phyloP scores from a whole-genome alignment of 148 eudicot species.

The Rhododendron simsii region DNA sequence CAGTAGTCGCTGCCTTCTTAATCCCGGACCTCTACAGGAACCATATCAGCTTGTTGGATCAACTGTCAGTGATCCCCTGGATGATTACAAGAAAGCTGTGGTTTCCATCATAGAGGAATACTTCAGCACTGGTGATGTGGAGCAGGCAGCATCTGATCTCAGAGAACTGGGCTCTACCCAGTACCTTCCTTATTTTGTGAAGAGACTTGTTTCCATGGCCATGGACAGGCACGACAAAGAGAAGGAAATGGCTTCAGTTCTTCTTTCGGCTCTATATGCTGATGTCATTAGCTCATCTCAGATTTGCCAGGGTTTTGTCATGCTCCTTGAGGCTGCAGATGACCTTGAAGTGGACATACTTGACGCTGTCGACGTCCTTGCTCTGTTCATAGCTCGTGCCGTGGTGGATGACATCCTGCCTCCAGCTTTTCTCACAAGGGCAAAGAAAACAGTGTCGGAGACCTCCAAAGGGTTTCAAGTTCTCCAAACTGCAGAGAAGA shows the following conservation, averaged over 20 bases:
- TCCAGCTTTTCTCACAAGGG: constrained; percentile 77
- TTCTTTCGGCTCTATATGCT: constrained; percentile 84
- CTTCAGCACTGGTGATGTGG: constrained; percentile 76
- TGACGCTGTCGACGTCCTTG: constrained; percentile 79
- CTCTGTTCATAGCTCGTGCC: constrained; percentile 84
- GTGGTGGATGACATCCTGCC: constrained; percentile 97
- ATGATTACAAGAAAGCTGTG: constrained; percentile 93
- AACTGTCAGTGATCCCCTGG: constrained; percentile 75
- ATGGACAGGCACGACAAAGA: constrained; percentile 98
- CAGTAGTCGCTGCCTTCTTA: background rate
- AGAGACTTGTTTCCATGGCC: constrained; percentile 86
- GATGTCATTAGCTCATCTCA: constrained; percentile 77
- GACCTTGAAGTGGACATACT: constrained; percentile 86
- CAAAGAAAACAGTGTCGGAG: constrained; percentile 50
- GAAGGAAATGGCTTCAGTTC: constrained; percentile 97
- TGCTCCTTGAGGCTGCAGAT: constrained; percentile 91
- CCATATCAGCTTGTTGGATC: constrained; percentile 86
- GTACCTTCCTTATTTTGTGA: constrained; percentile 87
- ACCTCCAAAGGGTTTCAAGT: constrained; percentile 71
- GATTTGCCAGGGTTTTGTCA: constrained; percentile 81
- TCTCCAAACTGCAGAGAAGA: constrained; percentile 85
- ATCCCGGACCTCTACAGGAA: constrained; percentile 44
- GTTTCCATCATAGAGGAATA: constrained; percentile 85
- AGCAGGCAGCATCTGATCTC: constrained; percentile 77
- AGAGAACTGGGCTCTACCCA: constrained; percentile 75